Conservation (phyloP, 495 filamentous ascomycete species). For the Friedmanniomyces simplex region DNA sequence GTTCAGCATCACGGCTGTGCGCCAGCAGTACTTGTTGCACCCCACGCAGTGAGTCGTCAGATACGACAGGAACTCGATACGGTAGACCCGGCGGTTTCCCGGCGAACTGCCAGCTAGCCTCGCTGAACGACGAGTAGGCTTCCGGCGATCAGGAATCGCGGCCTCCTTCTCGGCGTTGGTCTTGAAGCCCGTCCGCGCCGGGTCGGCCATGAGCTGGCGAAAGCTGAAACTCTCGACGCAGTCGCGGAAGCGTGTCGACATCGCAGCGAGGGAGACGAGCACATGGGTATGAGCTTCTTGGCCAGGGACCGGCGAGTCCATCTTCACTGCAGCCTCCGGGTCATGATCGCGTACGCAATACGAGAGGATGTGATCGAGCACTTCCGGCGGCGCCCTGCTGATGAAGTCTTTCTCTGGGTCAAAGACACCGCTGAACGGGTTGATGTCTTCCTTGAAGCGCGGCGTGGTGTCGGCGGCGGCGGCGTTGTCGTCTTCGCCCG, state of each 20-base stretch:
- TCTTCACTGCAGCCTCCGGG: background rate
- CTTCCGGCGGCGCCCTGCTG: conserved; percentile 3
- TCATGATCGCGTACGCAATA: conserved; percentile 3
- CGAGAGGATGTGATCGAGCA: conserved; percentile 2
- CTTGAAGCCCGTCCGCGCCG: background rate
- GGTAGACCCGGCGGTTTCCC: background rate
- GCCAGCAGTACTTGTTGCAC: background rate
- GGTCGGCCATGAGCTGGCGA: background rate
- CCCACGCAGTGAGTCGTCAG: background rate
- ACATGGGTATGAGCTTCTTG: conserved; percentile 5
- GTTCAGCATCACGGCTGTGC: background rate
- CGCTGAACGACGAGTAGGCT: background rate
- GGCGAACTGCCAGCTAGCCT: background rate
- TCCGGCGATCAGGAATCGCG: background rate
- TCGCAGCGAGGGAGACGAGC: conserved; percentile 4
- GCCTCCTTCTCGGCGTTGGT: background rate
- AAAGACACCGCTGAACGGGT: background rate
- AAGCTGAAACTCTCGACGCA: conserved; percentile 4
- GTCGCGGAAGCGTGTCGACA: conserved; percentile 2
- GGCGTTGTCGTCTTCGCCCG: background rate
- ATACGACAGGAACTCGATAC: background rate
- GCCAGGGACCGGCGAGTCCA: background rate
- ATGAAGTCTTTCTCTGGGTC: conserved; percentile 9
- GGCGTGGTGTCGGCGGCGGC: background rate
- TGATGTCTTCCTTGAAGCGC: conserved; percentile 1